These are phyloP conservation scores for Camellia japonica DNA, from an alignment of 148 eudicot genomes.

Conservation along the genomic window DNA sequence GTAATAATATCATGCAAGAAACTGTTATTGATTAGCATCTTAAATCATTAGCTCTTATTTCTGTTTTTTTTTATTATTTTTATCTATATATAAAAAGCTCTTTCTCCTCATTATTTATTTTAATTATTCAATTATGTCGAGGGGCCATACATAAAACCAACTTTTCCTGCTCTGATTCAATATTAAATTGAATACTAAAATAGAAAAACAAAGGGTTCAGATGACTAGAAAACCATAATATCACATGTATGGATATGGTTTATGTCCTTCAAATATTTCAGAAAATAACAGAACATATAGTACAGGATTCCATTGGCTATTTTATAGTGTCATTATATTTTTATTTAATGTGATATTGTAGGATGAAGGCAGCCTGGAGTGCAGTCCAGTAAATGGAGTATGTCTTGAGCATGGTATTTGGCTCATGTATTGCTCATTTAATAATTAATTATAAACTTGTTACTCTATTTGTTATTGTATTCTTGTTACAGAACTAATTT, in stretches of 20 bases:
- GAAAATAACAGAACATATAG: neutral
- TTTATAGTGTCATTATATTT: too few relatives aligned
- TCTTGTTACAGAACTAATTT: too few relatives aligned
- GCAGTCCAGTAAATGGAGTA: too few relatives aligned
- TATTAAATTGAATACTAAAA: neutral
- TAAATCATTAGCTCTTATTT: neutral
- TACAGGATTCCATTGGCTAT: neutral
- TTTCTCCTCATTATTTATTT: neutral
- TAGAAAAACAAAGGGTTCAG: neutral
- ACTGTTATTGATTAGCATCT: neutral
- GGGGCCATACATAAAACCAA: neutral
- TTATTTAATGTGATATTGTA: too few relatives aligned
- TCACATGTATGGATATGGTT: neutral
- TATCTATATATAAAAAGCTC: neutral
- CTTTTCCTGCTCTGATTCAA: neutral
- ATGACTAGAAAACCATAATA: neutral
- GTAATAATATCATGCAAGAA: neutral
- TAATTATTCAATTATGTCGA: neutral
- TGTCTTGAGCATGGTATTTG: too few relatives aligned
- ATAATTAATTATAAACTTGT: too few relatives aligned
- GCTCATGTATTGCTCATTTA: too few relatives aligned
- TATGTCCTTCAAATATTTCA: neutral
- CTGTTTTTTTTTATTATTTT: too few relatives aligned
- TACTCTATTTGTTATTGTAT: too few relatives aligned
- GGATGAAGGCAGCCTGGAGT: too few relatives aligned